These are phyloP conservation scores for Bretschneidera sinensis DNA, from an alignment of 345 rosid genomes.

Conservation along the genomic window DNA sequence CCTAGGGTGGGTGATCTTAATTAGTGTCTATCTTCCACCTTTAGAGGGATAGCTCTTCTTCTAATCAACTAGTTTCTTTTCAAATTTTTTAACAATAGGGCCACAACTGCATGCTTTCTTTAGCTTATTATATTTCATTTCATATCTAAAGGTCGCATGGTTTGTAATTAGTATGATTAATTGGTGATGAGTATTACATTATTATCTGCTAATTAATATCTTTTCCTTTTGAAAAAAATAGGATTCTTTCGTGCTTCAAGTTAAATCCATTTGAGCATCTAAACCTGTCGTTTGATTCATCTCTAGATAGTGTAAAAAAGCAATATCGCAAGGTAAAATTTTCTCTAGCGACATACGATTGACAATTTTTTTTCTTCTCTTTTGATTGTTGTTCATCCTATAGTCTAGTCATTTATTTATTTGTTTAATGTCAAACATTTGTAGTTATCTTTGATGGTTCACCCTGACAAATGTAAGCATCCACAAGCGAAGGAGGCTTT, in stretches of 20 bases:
- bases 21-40: too few species aligned
- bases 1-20: too few species aligned
- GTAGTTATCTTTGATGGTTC: slow-evolving; percentile 87
- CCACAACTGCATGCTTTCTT: too few species aligned
- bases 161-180: too few species aligned
- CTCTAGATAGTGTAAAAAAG: slow-evolving; percentile 69
- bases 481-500: slow-evolving; percentile 98
- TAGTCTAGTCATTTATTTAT: slow-evolving; percentile 10
- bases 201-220: slow-evolving; percentile 1
- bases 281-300: slow-evolving; percentile 66
- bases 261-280: slow-evolving; percentile 89
- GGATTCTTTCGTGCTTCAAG: slow-evolving; percentile 98
- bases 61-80: too few species aligned
- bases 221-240: slow-evolving; percentile 14
- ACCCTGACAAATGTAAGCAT: slow-evolving; percentile 99
- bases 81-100: too few species aligned
- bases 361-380: too few species aligned
- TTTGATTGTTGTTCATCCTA: neutral
- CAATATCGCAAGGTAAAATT: slow-evolving; percentile 86
- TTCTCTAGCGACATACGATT: neutral
- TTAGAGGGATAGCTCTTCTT: too few species aligned
- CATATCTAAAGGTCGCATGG: too few species aligned
- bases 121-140: too few species aligned
- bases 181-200: too few species aligned
- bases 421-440: slow-evolving; percentile 15